A percentile compares a stretch with the other conserved stretches of the same genome.
phyloP scores from a whole-genome alignment of 768 basidiomycete genomes.

The Leccinellum rugosiceps region DNA sequence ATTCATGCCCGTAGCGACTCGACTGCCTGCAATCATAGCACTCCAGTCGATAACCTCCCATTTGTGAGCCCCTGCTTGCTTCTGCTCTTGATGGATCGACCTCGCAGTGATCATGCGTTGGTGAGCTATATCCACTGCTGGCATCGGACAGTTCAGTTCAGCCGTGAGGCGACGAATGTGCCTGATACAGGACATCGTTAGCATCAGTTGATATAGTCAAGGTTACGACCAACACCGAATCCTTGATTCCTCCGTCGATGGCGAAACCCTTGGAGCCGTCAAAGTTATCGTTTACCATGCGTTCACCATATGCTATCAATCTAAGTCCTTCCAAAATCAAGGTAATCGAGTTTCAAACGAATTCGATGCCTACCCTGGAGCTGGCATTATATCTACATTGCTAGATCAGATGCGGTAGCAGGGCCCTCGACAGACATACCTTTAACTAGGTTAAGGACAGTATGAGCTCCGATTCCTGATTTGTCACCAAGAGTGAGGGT shows the following conservation, averaged over 20 bases:
- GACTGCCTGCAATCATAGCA: conserved; percentile 70
- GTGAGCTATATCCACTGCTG: conserved; percentile 66
- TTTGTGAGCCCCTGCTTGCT: conserved; percentile 42
- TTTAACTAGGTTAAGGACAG: conserved; percentile 55
- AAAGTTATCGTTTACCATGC: conserved; percentile 73
- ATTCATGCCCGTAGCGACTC: conserved; percentile 70
- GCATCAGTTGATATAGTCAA: background rate
- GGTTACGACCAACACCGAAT: conserved; percentile 52
- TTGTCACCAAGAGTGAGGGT: conserved; percentile 83
- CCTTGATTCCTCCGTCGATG: conserved; percentile 86
- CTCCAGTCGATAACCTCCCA: conserved; percentile 80
- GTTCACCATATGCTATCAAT: conserved; percentile 55
- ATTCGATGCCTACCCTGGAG: conserved; percentile 44
- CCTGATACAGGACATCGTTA: conserved; percentile 27
- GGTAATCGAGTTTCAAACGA: background rate
- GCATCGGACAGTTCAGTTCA: conserved; percentile 68
- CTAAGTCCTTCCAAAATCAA: conserved; percentile 30
- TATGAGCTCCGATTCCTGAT: conserved; percentile 67
- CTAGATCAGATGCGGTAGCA: conserved; percentile 12
- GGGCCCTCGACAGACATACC: conserved; percentile 36
- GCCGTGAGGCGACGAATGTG: conserved; percentile 70
- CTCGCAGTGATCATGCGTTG: conserved; percentile 78
- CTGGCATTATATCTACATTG: conserved; percentile 60
- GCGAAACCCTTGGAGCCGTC: conserved; percentile 73
- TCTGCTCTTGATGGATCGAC: conserved; percentile 56